phyloP scores from a whole-genome alignment of 2,329 filamentous ascomycete genomes.

The Chalaropsis ovoidea region DNA sequence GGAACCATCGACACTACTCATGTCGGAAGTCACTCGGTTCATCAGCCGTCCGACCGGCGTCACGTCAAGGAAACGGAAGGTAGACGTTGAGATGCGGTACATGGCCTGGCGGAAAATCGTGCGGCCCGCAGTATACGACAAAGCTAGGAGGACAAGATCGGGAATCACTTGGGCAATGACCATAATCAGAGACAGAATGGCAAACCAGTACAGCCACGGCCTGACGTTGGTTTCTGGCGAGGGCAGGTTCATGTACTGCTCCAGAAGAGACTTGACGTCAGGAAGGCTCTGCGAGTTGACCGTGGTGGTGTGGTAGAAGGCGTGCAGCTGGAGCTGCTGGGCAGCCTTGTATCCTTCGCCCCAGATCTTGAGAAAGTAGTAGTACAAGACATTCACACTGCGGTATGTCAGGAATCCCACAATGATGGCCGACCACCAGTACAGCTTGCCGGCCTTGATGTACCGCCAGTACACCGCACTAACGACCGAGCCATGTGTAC shows the following conservation, averaged over 20 bases:
- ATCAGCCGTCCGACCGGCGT: conserved; percentile 83
- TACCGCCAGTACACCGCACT: conserved; percentile 73
- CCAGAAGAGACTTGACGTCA: conserved; percentile 10
- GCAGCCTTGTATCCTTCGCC: conserved; percentile 55
- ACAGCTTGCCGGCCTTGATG: conserved; percentile 65
- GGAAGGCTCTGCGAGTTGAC: conserved; percentile 1
- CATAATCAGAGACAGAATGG: conserved; percentile 52
- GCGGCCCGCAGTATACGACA: conserved; percentile 69
- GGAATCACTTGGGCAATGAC: conserved; percentile 51
- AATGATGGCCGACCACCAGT: conserved; percentile 61
- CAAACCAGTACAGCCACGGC: conserved; percentile 66
- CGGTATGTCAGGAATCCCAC: conserved; percentile 54
- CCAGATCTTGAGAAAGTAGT: conserved; percentile 81
- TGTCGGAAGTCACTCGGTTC: conserved; percentile 85
- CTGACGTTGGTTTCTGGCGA: conserved; percentile 52
- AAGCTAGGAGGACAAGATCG: conserved; percentile 60
- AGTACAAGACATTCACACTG: conserved; percentile 53
- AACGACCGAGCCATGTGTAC: conserved; percentile 65
- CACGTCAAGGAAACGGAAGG: conserved; percentile 82
- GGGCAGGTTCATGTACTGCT: conserved; percentile 20
- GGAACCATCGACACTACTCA: conserved; percentile 80
- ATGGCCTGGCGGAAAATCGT: conserved; percentile 65
- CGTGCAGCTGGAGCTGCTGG: background rate
- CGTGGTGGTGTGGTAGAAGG: background rate
- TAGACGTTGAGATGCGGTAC: conserved; percentile 62